phyloP scores from a whole-genome alignment of 2,329 filamentous ascomycete genomes.

The Trichoderma harzianum region DNA sequence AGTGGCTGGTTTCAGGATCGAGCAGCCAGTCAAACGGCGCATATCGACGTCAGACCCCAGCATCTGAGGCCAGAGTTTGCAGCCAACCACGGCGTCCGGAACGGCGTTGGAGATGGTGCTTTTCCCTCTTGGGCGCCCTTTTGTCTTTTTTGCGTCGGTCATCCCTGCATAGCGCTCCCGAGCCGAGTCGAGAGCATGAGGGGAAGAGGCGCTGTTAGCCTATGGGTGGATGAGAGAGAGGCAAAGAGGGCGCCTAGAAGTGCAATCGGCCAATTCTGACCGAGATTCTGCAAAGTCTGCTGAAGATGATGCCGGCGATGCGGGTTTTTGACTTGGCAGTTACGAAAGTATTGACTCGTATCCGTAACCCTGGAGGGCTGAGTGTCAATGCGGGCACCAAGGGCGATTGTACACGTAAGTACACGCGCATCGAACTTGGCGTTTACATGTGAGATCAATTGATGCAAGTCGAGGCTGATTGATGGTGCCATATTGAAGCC shows the following conservation, averaged over 20 bases:
- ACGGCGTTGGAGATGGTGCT: conserved; percentile 1
- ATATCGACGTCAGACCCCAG: not conserved
- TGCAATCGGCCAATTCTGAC: not conserved
- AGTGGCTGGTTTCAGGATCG: conserved; percentile 18
- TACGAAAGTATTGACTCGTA: not conserved
- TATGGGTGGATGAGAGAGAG: not conserved
- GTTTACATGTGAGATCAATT: not conserved
- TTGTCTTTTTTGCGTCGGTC: not conserved
- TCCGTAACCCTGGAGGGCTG: not conserved
- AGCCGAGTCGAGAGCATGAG: conserved; percentile 9
- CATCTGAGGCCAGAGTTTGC: conserved; percentile 10
- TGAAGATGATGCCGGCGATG: not conserved
- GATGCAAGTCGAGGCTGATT: not conserved
- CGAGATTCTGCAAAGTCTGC: not conserved
- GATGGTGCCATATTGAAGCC: not conserved
- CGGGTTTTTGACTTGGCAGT: not conserved
- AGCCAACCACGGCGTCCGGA: conserved; percentile 17
- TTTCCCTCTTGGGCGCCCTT: conserved; percentile 3
- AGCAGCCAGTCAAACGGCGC: conserved; percentile 14
- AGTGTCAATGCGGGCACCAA: not conserved
- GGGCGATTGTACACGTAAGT: not conserved
- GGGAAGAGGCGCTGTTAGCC: conserved; percentile 3
- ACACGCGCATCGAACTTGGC: not conserved
- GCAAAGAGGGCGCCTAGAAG: not conserved
- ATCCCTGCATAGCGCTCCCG: conserved; percentile 16